phyloP scores from a whole-genome alignment of 768 basidiomycete species.

The Coprinopsis strossmayeri region DNA sequence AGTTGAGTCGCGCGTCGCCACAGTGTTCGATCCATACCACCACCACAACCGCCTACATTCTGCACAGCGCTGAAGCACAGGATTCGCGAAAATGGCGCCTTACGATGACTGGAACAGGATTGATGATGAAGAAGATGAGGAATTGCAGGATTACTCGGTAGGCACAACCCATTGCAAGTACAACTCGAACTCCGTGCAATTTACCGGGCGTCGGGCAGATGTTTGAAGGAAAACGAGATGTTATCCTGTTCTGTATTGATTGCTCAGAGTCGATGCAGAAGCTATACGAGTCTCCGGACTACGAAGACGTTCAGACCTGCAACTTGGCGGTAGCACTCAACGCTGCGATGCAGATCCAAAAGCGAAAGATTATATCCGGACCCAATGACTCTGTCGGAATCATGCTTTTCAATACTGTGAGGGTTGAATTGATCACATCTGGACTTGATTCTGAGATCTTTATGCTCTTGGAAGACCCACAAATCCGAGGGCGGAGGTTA shows the following conservation, averaged over 20 bases:
- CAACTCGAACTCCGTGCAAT: not conserved
- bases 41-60: not conserved
- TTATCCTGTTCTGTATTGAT: constrained; percentile 94
- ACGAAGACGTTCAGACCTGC: constrained; percentile 63
- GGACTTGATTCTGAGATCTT: not conserved
- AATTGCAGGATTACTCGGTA: constrained; percentile 67
- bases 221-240: constrained; percentile 72
- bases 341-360: constrained; percentile 80
- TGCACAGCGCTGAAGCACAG: not conserved
- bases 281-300: constrained; percentile 55
- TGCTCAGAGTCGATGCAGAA: constrained; percentile 87
- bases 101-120: constrained; percentile 79
- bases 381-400: constrained; percentile 90
- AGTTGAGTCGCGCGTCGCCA: not conserved
- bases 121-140: constrained; percentile 79
- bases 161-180: constrained; percentile 11
- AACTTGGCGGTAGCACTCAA: constrained; percentile 77
- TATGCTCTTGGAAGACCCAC: constrained; percentile 29
- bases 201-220: constrained; percentile 30
- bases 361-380: constrained; percentile 82
- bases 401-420: constrained; percentile 87
- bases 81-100: constrained; percentile 42
- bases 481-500: constrained; percentile 32
- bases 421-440: constrained; percentile 17
- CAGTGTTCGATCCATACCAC: constrained; percentile 1